phyloP scores from a whole-genome alignment of 176 grass and related monocot species.

The Aegilops speltoides region DNA sequence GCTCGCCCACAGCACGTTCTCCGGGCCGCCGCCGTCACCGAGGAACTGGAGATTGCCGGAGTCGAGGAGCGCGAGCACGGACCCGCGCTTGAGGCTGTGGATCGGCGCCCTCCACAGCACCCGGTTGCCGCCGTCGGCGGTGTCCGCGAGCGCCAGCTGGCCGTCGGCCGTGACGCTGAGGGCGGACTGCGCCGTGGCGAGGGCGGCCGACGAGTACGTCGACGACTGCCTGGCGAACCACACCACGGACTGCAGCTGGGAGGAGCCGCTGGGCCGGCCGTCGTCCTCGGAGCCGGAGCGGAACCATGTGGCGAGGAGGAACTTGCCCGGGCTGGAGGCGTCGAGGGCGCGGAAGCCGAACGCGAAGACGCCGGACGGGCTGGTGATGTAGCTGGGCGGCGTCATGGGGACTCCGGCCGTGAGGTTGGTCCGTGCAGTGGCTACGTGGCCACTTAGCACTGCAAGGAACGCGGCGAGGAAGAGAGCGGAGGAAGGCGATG shows the following conservation, averaged over 20 bases:
- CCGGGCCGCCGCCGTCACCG: background rate
- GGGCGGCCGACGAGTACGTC: background rate
- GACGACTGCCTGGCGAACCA: slow-evolving; percentile 16
- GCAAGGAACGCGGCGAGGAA: background rate
- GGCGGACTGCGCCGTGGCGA: background rate
- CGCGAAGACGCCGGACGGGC: slow-evolving; percentile 18
- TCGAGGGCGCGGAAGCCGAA: slow-evolving; percentile 25
- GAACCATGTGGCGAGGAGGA: slow-evolving; percentile 34
- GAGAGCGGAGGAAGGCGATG: background rate
- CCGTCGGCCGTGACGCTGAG: slow-evolving; percentile 9
- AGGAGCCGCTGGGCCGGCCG: background rate
- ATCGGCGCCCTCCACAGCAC: background rate
- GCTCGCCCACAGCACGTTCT: slow-evolving; percentile 27
- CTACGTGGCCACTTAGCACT: background rate
- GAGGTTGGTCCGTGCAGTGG: background rate
- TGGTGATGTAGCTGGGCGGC: slow-evolving; percentile 22
- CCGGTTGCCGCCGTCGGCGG: background rate
- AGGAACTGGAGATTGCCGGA: slow-evolving; percentile 41
- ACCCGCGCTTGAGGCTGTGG: background rate
- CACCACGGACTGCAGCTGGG: slow-evolving; percentile 13
- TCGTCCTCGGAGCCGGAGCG: background rate
- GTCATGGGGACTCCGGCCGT: background rate
- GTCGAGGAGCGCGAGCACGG: slow-evolving; percentile 17
- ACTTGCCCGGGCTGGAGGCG: slow-evolving; percentile 1
- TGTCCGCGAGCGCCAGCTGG: background rate